These are phyloP conservation scores for Cantharellus anzutake DNA, from an alignment of 768 basidiomycete species.

Conservation along the genomic window DNA sequence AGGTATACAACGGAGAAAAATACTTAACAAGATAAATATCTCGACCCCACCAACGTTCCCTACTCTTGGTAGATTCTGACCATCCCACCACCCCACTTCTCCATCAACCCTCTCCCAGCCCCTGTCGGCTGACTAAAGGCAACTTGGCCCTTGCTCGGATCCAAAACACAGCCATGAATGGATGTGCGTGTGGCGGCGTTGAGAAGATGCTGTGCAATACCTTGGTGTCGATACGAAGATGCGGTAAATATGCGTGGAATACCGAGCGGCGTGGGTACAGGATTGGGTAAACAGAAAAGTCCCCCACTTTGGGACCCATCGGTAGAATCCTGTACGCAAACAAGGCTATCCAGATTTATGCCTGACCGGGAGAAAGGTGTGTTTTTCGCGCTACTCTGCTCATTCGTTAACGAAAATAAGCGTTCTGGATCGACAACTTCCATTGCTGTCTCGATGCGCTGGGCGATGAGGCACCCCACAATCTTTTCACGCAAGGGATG, in stretches of 20 bases:
- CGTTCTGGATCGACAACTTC: conserved; percentile 26
- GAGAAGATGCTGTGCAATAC: conserved; percentile 51
- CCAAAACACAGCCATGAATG: conserved; percentile 55
- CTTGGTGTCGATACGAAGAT: conserved; percentile 48
- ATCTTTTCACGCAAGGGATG: conserved; percentile 43
- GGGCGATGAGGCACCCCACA: conserved; percentile 64
- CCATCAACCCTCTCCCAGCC: conserved; percentile 58
- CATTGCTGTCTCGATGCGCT: conserved; percentile 65
- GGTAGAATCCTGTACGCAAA: conserved; percentile 3
- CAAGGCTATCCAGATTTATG: conserved; percentile 11
- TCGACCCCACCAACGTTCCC: no score
- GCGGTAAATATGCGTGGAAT: conserved; percentile 69
- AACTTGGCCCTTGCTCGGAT: conserved; percentile 51
- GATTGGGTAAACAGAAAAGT: conserved; percentile 49
- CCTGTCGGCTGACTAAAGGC: conserved; percentile 79
- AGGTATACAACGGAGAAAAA: no score
- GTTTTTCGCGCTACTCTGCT: not conserved
- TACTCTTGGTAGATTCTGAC: conserved; percentile 67
- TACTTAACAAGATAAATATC: no score
- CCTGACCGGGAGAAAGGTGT: conserved; percentile 20
- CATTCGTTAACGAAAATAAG: conserved; percentile 7
- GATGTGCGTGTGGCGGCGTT: conserved; percentile 52
- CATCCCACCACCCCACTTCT: conserved; percentile 48
- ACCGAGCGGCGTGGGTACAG: conserved; percentile 60
- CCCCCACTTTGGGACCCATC: conserved; percentile 15